phyloP scores from a whole-genome alignment of 176 grass and related monocot genomes.

The Phyllostachys edulis region DNA sequence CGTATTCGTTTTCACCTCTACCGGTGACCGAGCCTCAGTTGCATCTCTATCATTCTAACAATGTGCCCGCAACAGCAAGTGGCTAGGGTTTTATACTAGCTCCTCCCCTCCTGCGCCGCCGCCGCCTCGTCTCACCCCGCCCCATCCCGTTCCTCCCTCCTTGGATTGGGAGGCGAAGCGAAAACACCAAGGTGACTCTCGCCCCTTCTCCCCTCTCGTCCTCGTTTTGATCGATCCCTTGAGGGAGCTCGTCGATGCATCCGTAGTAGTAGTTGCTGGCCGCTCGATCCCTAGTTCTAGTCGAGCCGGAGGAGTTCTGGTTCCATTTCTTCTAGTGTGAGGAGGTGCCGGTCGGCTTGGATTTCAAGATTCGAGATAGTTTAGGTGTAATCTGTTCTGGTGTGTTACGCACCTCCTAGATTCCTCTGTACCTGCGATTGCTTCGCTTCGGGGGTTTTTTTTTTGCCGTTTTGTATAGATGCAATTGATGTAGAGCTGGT shows the following conservation, averaged over 20 bases:
- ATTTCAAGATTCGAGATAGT: background rate
- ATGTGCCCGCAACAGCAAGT: no score
- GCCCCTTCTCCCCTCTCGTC: no score
- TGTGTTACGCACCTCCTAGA: no score
- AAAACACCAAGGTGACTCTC: background rate
- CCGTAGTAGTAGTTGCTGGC: background rate
- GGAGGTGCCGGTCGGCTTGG: background rate
- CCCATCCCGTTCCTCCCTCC: background rate
- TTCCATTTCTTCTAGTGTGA: background rate
- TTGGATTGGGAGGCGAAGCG: background rate
- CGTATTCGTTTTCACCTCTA: no score
- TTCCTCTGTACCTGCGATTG: no score
- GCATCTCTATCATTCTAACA: no score
- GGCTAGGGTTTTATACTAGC: constrained; percentile 27
- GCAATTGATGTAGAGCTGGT: no score
- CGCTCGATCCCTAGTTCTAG: background rate
- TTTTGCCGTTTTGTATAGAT: no score
- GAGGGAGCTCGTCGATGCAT: background rate
- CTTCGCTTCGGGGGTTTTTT: background rate
- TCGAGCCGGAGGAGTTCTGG: background rate
- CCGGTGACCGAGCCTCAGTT: no score
- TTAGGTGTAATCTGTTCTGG: background rate
- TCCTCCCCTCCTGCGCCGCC: background rate
- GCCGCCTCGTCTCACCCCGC: background rate
- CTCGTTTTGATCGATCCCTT: background rate